Evolutionary conservation across 2,329 filamentous ascomycete genomes (phyloP).

Genomic region (Fusarium albidum): DNA sequence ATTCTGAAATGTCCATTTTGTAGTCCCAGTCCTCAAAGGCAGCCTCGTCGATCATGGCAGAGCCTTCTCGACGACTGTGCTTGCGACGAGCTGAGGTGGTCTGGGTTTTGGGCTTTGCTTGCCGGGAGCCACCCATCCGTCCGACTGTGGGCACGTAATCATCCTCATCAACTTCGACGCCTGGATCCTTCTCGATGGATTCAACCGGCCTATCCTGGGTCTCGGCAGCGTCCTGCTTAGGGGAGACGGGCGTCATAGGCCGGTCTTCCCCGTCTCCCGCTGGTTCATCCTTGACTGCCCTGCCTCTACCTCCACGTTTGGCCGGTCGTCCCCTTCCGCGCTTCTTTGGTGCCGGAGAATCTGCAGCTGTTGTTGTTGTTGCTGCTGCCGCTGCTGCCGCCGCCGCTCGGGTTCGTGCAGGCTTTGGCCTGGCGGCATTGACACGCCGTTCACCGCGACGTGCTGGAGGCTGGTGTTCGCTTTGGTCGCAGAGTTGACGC

Average conservation of each 20-base stretch:
- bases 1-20: conserved; percentile 85
- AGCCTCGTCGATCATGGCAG: conserved; percentile 84
- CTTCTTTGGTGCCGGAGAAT: conserved; percentile 48
- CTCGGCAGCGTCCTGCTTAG: conserved; percentile 49
- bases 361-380: conserved; percentile 43
- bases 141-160: conserved; percentile 48
- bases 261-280: conserved; percentile 57
- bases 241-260: conserved; percentile 68
- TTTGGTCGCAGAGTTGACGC: conserved; percentile 92
- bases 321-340: conserved; percentile 51
- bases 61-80: conserved; percentile 80
- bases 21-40: conserved; percentile 94
- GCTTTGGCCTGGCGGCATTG: conserved; percentile 62
- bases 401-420: conserved; percentile 49
- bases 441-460: conserved; percentile 82
- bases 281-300: conserved; percentile 48
- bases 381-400: conserved; percentile 48
- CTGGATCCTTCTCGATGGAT: conserved; percentile 60
- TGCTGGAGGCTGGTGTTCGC: conserved; percentile 94
- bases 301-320: conserved; percentile 46
- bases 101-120: conserved; percentile 68
- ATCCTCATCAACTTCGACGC: conserved; percentile 56
- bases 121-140: conserved; percentile 59
- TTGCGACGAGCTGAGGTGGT: conserved; percentile 89
- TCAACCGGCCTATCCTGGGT: conserved; percentile 48